Evolutionary conservation across 345 rosid species (phyloP), one percentile per base, ranked within the genome.

Genomic region (Dipteronia sinensis): DNA sequence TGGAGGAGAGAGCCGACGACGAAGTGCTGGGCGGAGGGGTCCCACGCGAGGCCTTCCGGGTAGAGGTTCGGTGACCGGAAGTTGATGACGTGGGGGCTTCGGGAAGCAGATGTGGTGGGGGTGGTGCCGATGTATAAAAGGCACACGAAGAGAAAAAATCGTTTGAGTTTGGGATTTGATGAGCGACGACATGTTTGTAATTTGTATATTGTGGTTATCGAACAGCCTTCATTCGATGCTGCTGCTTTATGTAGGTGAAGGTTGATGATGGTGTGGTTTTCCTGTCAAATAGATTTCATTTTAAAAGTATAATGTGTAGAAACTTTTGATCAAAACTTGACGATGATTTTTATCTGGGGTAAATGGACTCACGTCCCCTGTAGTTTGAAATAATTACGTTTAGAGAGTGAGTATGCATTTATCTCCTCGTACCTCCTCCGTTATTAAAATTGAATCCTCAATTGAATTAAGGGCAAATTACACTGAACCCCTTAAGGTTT

Each of bases 1-100:
- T 83, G 74, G 71, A 65, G 89, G 75, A 85, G 83, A 7, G 97
- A 94, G 31, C 98, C 94, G 67, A 93, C 97, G 75, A 94, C 17
- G 86, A 94, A 94, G 85, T 93, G 97, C 56, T 91, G 88, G 65
- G 82, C 90, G 0, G 90, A 79, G 7, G 91, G 90, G 83, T 94
- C 97, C 89, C 92, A 90, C 20, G 90, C 80, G 6, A 91, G 46
- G 69, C 90, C 94, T 69, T 94, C 97, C 0, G 98, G 98, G 46
- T 90, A 93, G 78, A 94, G 97, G 19, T 82, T 88, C 0, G 82
- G 92, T 0, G 90, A 89, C 64, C 87, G 85, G 94, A 94, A 93
- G 71, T 80, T 83, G 84, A 94, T 87, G 79, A 82, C 80, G 85
- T 93, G 97, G 72, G 81, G 83, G 0, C 72, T 79, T 1, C 79